Conservation (phyloP, 495 filamentous ascomycete species). For the Neurospora sp. region DNA sequence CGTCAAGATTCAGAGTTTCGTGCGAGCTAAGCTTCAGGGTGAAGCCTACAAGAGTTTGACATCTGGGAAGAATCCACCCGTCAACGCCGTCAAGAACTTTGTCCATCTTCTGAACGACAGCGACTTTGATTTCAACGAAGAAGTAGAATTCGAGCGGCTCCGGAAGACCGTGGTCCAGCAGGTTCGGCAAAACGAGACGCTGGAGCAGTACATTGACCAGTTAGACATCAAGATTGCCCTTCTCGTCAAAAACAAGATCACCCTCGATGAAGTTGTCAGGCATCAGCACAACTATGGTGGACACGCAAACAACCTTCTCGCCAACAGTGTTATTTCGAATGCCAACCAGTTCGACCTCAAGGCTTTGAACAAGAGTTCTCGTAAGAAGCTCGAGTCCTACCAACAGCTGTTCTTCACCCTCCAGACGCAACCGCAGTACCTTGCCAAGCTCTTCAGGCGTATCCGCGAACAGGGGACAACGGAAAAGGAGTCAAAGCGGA, state of each 20-base stretch:
- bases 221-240: conserved; percentile 98
- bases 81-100: conserved; percentile 93
- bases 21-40: conserved; percentile 85
- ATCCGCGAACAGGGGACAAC: conserved; percentile 75
- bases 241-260: conserved; percentile 98
- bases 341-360: conserved; percentile 93
- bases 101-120: conserved; percentile 97
- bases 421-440: conserved; percentile 92
- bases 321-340: conserved; percentile 77
- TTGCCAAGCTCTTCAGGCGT: conserved; percentile 75
- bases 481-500: conserved; percentile 85
- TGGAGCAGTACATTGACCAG: conserved; percentile 96
- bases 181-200: conserved; percentile 91
- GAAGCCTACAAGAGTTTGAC: conserved; percentile 96
- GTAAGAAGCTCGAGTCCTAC: conserved; percentile 90
- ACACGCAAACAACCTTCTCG: conserved; percentile 73
- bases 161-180: conserved; percentile 94
- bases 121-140: conserved; percentile 97
- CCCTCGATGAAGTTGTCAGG: conserved; percentile 91
- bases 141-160: conserved; percentile 88
- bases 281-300: conserved; percentile 96
- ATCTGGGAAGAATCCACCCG: conserved; percentile 93
- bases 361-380: conserved; percentile 89
- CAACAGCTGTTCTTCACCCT: conserved; percentile 97
- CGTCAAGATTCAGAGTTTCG: conserved; percentile 94